Percentiles rank a stretch among this genome's conserved stretches.
Evolutionary conservation across 129 eudicot genomes (phyloP).

Genomic region (Artemisia argyi): DNA sequence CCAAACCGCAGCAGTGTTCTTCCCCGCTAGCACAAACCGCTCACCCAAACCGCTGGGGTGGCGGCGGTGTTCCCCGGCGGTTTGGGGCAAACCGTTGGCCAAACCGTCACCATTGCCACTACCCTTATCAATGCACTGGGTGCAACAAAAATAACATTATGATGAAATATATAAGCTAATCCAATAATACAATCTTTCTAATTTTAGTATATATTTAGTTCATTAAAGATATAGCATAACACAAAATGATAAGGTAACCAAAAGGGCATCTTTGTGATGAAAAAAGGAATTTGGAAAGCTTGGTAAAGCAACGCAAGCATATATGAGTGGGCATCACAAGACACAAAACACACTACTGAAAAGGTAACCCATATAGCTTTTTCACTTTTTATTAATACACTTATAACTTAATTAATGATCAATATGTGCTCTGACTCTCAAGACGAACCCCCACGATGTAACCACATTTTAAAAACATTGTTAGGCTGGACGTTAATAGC

Average conservation of each 20-base stretch:
- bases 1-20: too few species aligned
- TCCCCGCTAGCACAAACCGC: too few species aligned
- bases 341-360: conserved; percentile 30
- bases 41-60: too few species aligned
- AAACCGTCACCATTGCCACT: too few species aligned
- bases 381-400: neutral
- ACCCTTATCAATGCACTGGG: too few species aligned
- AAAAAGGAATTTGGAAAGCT: conserved; percentile 34
- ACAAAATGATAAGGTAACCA: neutral
- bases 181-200: too few species aligned
- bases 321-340: conserved; percentile 42
- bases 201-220: too few species aligned
- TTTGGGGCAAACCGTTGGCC: too few species aligned
- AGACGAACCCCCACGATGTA: neutral
- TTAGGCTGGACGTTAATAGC: too few species aligned
- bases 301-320: conserved; percentile 29
- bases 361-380: conserved; percentile 19
- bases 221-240: neutral
- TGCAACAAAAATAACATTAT: too few species aligned
- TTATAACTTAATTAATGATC: neutral
- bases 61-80: too few species aligned
- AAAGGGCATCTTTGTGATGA: conserved; percentile 25
- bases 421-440: conserved; percentile 14
- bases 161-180: too few species aligned
- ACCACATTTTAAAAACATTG: neutral